These are phyloP conservation scores for Sordariomycetes sp. DNA, from an alignment of 2,329 filamentous ascomycete species.

Conservation along the genomic window DNA sequence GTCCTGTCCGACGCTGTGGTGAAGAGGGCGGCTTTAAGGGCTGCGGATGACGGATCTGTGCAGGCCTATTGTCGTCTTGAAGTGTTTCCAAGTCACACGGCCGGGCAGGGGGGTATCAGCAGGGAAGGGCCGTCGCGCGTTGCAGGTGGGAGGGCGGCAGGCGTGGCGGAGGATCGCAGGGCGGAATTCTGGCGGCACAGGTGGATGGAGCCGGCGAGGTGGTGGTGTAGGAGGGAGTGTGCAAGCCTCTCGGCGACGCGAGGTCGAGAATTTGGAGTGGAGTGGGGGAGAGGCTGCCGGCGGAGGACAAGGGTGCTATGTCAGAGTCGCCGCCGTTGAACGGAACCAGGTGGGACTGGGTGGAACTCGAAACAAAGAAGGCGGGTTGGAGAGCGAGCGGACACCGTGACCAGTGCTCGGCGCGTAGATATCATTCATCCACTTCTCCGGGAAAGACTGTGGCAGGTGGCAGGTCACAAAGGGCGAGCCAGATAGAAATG, in stretches of 20 bases:
- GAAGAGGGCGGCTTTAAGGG: neutral
- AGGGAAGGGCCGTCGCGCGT: slow-evolving; percentile 2
- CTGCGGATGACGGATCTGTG: neutral
- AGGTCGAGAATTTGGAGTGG: neutral
- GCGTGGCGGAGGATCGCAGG: neutral
- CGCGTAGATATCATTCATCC: neutral
- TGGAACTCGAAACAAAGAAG: neutral
- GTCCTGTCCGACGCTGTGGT: neutral
- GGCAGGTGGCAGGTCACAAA: neutral
- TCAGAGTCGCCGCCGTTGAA: neutral
- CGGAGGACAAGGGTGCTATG: neutral
- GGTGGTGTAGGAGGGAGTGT: neutral
- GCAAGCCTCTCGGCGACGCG: neutral
- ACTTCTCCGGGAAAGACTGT: neutral
- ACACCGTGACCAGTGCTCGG: too few relatives aligned
- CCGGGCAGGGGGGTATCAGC: neutral
- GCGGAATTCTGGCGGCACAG: neutral
- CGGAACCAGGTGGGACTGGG: neutral
- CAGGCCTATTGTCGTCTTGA: neutral
- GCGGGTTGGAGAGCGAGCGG: too few relatives aligned
- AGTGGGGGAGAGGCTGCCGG: neutral
- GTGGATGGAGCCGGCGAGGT: neutral
- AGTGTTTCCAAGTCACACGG: neutral
- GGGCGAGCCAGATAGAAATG: neutral
- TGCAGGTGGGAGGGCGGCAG: neutral